Conservation (phyloP, 2,329 filamentous ascomycete genomes). For the Botrytis galanthina region DNA sequence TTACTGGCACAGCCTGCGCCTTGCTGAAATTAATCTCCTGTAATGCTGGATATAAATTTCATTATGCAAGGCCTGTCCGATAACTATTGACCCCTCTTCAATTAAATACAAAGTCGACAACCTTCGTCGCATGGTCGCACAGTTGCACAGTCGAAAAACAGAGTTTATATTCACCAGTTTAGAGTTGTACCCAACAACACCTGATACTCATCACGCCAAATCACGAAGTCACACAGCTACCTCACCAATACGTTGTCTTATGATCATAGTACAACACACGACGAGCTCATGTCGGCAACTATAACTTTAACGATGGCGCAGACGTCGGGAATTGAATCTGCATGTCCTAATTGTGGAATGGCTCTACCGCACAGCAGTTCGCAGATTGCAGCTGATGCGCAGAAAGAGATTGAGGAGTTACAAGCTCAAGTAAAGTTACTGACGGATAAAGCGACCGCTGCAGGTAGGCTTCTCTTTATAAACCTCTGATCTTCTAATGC, state of each 20-base stretch:
- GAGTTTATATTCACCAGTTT: not conserved
- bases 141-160: not conserved
- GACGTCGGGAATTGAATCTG: conserved; percentile 20
- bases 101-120: not conserved
- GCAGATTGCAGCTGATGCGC: conserved; percentile 43
- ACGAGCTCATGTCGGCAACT: conserved; percentile 35
- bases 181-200: not conserved
- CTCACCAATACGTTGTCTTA: conserved; percentile 21
- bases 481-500: not conserved
- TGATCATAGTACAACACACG: conserved; percentile 24
- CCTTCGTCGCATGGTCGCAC: not conserved
- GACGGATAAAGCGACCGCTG: conserved; percentile 67
- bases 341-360: conserved; percentile 38
- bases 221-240: not conserved
- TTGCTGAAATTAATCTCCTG: conserved; percentile 15
- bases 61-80: not conserved
- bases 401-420: conserved; percentile 64
- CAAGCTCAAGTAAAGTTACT: conserved; percentile 68
- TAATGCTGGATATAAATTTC: not conserved
- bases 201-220: conserved; percentile 1
- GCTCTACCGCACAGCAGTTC: conserved; percentile 30
- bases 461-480: conserved; percentile 44
- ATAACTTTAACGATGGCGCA: conserved; percentile 36
- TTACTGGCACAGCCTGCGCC: conserved; percentile 9
- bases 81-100: conserved; percentile 14